Percentiles rank a stretch among this genome's conserved stretches.
Evolutionary conservation across 2,329 filamentous ascomycete species (phyloP).

Genomic region (Dactylellina cionopaga): DNA sequence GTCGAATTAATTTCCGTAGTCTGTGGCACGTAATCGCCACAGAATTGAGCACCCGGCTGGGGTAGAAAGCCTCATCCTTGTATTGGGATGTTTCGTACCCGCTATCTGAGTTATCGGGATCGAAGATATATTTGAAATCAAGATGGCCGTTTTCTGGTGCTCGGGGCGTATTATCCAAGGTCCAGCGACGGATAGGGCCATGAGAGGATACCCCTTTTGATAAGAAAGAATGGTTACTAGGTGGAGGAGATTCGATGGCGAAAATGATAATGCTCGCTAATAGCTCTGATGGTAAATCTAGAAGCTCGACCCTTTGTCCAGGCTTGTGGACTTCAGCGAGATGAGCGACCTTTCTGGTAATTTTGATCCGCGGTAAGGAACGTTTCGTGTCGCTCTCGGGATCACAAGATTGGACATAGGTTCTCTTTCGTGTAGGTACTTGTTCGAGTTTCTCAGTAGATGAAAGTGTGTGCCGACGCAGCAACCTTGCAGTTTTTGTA

Average conservation of each 20-base stretch:
- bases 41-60: constrained; percentile 41
- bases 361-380: constrained; percentile 8
- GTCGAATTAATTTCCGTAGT: constrained; percentile 50
- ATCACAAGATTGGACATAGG: constrained; percentile 22
- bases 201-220: constrained; percentile 6
- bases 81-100: constrained; percentile 31
- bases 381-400: constrained; percentile 14
- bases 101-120: not conserved
- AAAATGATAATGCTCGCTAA: constrained; percentile 28
- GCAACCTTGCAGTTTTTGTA: constrained; percentile 3
- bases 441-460: not conserved
- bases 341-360: constrained; percentile 4
- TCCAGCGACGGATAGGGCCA: constrained; percentile 25
- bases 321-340: not conserved
- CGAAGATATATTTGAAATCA: constrained; percentile 20
- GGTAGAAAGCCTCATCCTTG: constrained; percentile 35
- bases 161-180: constrained; percentile 2
- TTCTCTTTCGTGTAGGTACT: constrained; percentile 14
- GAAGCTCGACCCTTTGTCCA: constrained; percentile 13
- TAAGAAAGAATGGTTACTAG: constrained; percentile 1
- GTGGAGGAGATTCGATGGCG: constrained; percentile 29
- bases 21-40: constrained; percentile 51
- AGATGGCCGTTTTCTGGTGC: constrained; percentile 8
- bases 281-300: constrained; percentile 32
- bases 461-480: constrained; percentile 22